Conservation (phyloP, 371 early-diverging fungal species). For the Entomophthora muscae region DNA sequence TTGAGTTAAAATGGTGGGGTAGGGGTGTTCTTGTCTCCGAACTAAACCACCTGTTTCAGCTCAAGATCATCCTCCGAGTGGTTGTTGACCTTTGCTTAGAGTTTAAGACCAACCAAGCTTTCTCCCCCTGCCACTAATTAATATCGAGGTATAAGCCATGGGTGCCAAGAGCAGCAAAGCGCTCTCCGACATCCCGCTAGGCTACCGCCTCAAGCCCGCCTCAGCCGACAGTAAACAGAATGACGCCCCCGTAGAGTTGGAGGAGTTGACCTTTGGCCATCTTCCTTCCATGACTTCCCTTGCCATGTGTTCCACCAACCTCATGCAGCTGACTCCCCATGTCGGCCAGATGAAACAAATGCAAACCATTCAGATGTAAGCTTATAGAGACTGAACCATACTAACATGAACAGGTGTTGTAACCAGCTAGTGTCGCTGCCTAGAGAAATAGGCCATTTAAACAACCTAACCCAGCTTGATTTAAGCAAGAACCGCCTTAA, state of each 20-base stretch:
- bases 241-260: background rate
- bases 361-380: background rate
- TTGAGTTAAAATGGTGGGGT: no score
- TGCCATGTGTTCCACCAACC: background rate
- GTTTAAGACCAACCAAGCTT: no score
- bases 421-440: constrained; percentile 26
- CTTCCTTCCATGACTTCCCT: background rate
- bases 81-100: no score
- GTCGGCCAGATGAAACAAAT: background rate
- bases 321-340: background rate
- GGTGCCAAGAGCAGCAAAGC: background rate
- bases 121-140: no score
- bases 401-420: constrained; percentile 23
- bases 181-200: background rate
- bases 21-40: no score
- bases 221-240: background rate
- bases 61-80: no score
- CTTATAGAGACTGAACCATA: no score
- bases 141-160: no score
- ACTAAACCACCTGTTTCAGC: no score
- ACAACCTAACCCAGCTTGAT: constrained; percentile 36
- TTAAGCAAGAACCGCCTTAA: constrained; percentile 42
- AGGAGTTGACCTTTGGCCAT: background rate
- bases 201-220: background rate
- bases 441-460: constrained; percentile 37